Conservation (phyloP, 2,329 filamentous ascomycete species). For the Fusarium napiforme region DNA sequence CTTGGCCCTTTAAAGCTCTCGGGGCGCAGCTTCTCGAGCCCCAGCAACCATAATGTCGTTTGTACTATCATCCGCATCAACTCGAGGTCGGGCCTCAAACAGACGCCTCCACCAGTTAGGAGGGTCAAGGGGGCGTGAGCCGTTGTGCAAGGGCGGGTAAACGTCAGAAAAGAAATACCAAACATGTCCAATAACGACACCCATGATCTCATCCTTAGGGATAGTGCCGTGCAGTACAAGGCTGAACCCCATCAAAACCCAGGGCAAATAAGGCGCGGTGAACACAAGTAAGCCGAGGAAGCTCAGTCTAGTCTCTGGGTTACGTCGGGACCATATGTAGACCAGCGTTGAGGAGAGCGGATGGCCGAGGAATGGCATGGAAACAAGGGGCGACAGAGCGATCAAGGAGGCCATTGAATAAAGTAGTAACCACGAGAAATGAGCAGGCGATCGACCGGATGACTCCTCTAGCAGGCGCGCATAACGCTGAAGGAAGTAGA, state of each 20-base stretch:
- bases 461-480: constrained; percentile 94
- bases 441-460: constrained; percentile 88
- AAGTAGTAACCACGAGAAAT: constrained; percentile 93
- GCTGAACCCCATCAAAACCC: constrained; percentile 94
- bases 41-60: constrained; percentile 72
- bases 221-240: constrained; percentile 89
- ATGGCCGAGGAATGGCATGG: constrained; percentile 93
- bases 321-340: constrained; percentile 97
- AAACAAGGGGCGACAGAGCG: constrained; percentile 84
- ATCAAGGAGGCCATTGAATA: constrained; percentile 86
- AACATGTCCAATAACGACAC: constrained; percentile 92
- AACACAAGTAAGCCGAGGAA: constrained; percentile 91
- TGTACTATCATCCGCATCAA: constrained; percentile 63
- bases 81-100: constrained; percentile 71
- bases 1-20: constrained; percentile 29
- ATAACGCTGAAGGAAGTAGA: constrained; percentile 98
- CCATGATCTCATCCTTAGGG: constrained; percentile 96
- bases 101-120: constrained; percentile 89
- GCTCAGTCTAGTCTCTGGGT: constrained; percentile 89
- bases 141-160: constrained; percentile 89
- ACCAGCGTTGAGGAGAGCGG: constrained; percentile 92
- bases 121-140: constrained; percentile 86
- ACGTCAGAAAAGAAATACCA: constrained; percentile 99
- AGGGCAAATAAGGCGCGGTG: constrained; percentile 92
- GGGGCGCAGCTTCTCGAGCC: constrained; percentile 48